These are phyloP conservation scores for Neoascochyta sp. DNA, from an alignment of 2,329 filamentous ascomycete species.

Conservation along the genomic window DNA sequence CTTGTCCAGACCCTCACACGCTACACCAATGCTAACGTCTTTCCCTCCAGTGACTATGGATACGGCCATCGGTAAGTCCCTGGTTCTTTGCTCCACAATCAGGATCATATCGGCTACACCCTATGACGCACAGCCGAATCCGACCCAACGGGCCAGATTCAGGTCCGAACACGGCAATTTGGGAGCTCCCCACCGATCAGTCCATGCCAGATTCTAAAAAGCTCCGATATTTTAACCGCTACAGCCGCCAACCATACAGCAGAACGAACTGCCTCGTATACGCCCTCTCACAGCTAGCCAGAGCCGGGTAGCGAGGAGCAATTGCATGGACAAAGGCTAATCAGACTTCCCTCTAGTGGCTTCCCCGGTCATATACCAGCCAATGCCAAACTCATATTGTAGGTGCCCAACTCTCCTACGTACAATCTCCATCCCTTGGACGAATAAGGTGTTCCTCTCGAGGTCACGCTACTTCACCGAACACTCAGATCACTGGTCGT, in stretches of 20 bases:
- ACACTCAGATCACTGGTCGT: neutral
- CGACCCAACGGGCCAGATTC: no score
- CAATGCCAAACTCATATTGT: slow-evolving; percentile 78
- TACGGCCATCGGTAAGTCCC: slow-evolving; percentile 38
- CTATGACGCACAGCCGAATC: slow-evolving; percentile 2
- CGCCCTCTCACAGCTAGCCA: no score
- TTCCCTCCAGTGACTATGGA: slow-evolving; percentile 32
- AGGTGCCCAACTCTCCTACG: slow-evolving; percentile 43
- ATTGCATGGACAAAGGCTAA: slow-evolving; percentile 15
- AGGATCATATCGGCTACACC: slow-evolving; percentile 2
- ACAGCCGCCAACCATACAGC: no score
- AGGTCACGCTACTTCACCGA: neutral
- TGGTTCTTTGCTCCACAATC: slow-evolving; percentile 2
- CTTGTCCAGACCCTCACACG: no score
- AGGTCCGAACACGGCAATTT: no score
- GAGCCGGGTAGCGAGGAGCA: no score
- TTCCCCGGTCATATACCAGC: slow-evolving; percentile 75
- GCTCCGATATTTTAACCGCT: slow-evolving; percentile 1
- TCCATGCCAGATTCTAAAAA: no score
- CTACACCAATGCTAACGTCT: slow-evolving; percentile 22
- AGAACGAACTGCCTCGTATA: no score
- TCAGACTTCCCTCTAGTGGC: slow-evolving; percentile 51
- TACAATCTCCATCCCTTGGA: no score
- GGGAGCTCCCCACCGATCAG: no score
- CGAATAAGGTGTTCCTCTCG: no score